Base-by-base conservation (phyloP, 176 grass and related monocot genomes). In the Bonia amplexicaulis region DNA sequence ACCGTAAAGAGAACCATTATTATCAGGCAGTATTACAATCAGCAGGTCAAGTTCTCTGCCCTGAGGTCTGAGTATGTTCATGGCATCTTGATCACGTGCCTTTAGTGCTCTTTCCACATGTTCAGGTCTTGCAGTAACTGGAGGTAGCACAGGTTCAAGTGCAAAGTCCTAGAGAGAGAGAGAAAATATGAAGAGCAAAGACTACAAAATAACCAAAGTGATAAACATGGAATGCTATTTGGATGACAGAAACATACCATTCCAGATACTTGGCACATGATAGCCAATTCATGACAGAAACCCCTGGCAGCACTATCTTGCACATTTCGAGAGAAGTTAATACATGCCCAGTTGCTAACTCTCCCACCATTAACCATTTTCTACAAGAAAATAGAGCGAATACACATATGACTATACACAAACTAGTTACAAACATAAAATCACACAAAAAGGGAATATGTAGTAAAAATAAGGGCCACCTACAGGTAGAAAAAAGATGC, bases 241-340 rank as follows among this genome's bases (percentile, higher is more conserved):
- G 6, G 15, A 80, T 73, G 69, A 47, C 3, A 37, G 72, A 33
- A 66, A 71, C 37, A 27, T 80, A 97, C 94, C 94, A 97, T 97
- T 92, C 94, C 94, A 81, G 94, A 97, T 72, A 93, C 42, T 81
- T 90, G 92, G 85, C 94, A 97, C 94, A 97, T 97, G 78, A 94
- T 60, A 82, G 91, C 94, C 26, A 94, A 80, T 66, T 94, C 87
- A 57, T 92, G 91, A 79, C 87, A 97, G 76, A 97, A 97, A 65
- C 35, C 84, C 75, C 91, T 91, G 23, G 94, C 90, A 51, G 87
- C 90, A 78, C 33, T 93, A 82, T 92, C 92, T 94, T 94, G 94
- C 33, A 94, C 91, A 75, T 80, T 92, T 29, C 91, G 74, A 37
- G 94, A 92, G 81, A 97, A 97, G 71, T 94, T 94, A 39, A 97